These are phyloP conservation scores for Termitomyces sp. DNA, from an alignment of 768 basidiomycete species.

Conservation along the genomic window DNA sequence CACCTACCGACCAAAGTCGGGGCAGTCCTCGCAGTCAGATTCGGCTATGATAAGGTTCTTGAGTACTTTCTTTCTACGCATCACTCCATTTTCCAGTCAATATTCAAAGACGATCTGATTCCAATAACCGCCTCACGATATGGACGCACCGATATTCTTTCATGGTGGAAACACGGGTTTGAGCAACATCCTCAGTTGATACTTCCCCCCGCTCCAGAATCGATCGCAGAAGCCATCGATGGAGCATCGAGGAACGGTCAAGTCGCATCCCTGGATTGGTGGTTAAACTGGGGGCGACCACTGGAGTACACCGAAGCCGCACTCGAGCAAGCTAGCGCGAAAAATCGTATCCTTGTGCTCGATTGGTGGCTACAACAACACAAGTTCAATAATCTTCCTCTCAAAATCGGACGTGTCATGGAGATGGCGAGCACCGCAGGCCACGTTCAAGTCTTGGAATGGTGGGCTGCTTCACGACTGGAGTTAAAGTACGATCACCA, in stretches of 20 bases:
- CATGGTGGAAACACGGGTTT: constrained; percentile 76
- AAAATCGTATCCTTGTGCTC: constrained; percentile 71
- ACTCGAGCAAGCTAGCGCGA: constrained; percentile 75
- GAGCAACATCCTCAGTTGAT: constrained; percentile 61
- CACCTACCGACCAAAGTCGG: constrained; percentile 70
- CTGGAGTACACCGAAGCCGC: constrained; percentile 79
- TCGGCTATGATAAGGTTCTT: constrained; percentile 74
- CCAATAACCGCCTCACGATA: constrained; percentile 77
- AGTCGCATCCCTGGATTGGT: constrained; percentile 77
- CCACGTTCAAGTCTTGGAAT: constrained; percentile 72
- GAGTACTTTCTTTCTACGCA: constrained; percentile 69
- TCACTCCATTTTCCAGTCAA: constrained; percentile 57
- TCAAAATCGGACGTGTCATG: constrained; percentile 84
- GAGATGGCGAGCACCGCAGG: constrained; percentile 82
- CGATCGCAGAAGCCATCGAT: constrained; percentile 71
- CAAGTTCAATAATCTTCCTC: constrained; percentile 43
- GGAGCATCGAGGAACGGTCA: constrained; percentile 77
- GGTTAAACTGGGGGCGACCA: constrained; percentile 60
- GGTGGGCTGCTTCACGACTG: constrained; percentile 80
- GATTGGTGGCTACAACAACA: constrained; percentile 81
- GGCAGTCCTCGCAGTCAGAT: constrained; percentile 62
- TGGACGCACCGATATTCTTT: constrained; percentile 67
- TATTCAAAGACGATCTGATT: constrained; percentile 66
- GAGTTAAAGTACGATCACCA: constrained; percentile 78
- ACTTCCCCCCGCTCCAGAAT: constrained; percentile 47